Evolutionary conservation across 2,329 filamentous ascomycete genomes (phyloP), one percentile per base, ranked within the genome.

Genomic region (Aaosphaeria arxii): DNA sequence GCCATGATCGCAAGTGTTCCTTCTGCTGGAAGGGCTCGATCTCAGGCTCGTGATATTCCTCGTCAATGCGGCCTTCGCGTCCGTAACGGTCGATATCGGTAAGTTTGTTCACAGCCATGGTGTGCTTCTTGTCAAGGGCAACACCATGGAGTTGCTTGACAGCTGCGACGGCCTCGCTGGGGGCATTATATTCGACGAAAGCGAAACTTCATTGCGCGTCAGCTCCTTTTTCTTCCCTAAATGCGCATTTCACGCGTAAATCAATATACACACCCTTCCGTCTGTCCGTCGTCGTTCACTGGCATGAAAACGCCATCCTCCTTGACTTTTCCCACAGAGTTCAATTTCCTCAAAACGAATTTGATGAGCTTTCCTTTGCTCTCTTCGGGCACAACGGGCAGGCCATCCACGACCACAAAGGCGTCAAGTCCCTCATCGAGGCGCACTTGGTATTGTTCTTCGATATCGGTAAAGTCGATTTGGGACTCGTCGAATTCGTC

Each of bases 51-150:
- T 83, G 82, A 75, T 96, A 99, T 60, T 91, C 86, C 66, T 99
- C 94, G 58, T 96, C 88, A 63, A 99, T 83, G 58, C 91, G 86
- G 59, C 94, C 94, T 77, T 97, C 94, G 54, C 91, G 85, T 55
- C 94, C 94, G 71, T 89, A 99, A 59, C 94, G 88, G 71, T 99
- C 94, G 66, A 99, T 91, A 70, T 99, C 94, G 63, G 91, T 96
- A 63, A 99, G 82, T 77, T 99, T 99, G 84, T 99, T 99, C 62
- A 99, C 91, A 55, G 87, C 83, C 62, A 99, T 84, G 45, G 84
- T 96, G 80, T 99, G 91, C 77, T 87, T 96, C 83, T 95, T 97
- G 78, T 99, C 94, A 64, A 99, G 87, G 40, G 92, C 83, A 5
- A 88, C 85, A 63, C 84, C 83, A 72, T 99, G 86, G 50, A 99